Evolutionary conservation across 2,329 filamentous ascomycete species (phyloP).

Genomic region (Monilinia fructigena): DNA sequence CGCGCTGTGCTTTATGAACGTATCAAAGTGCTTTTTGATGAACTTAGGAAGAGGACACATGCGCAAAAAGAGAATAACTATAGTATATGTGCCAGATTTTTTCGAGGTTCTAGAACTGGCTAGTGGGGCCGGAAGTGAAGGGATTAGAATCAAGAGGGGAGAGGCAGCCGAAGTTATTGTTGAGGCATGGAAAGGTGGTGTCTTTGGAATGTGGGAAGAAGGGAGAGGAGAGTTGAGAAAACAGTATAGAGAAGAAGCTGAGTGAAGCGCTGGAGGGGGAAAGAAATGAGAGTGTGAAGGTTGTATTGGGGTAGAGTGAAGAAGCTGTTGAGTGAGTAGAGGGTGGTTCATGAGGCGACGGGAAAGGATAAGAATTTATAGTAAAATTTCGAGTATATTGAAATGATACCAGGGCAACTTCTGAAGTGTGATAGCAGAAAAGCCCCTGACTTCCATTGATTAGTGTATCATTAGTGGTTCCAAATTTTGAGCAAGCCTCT

Average conservation of each 20-base stretch:
- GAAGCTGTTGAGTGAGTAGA: conserved; percentile 30
- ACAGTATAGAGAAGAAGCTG: conserved; percentile 31
- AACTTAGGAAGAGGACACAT: conserved; percentile 33
- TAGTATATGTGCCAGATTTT: conserved; percentile 30
- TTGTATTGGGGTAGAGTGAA: conserved; percentile 32
- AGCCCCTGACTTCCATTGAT: too few relatives aligned
- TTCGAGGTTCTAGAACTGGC: conserved; percentile 37
- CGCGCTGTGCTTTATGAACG: conserved; percentile 38
- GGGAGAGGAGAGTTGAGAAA: conserved; percentile 30
- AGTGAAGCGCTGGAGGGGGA: conserved; percentile 34
- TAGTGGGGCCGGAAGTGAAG: conserved; percentile 38
- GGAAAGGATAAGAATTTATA: too few relatives aligned
- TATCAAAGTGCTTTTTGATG: conserved; percentile 36
- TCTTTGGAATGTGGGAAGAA: conserved; percentile 36
- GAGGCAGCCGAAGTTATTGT: conserved; percentile 39
- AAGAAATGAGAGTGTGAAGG: conserved; percentile 35
- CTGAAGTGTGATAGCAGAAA: neutral
- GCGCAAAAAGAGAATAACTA: conserved; percentile 28
- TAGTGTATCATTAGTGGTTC: too few relatives aligned
- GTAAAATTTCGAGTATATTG: neutral
- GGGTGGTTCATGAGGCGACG: neutral
- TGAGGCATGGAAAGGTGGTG: conserved; percentile 32
- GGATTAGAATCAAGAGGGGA: conserved; percentile 37
- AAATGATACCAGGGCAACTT: neutral
- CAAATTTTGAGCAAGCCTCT: too few relatives aligned